Base-by-base conservation (phyloP, 257 asterid genomes). In the Capsicum baccatum region DNA sequence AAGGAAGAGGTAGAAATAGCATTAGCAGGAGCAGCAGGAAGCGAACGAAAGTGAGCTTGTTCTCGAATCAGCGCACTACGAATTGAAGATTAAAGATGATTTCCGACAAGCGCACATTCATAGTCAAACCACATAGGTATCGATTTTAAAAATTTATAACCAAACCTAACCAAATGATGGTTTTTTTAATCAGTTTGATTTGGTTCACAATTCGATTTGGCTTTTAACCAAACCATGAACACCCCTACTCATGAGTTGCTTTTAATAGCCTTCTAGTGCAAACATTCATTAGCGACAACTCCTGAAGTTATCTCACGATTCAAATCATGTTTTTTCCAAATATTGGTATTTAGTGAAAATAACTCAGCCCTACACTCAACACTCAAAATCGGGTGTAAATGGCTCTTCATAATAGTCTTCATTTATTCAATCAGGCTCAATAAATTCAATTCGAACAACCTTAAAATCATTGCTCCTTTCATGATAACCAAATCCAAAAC, bases 401-500 rank as follows among this genome's bases (percentile, higher is more conserved):
- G 76, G 0, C 2, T 81, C 56, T 57, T n/a, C 48, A 42, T 42
- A n/a, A 42, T 70, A 9, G 50, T 19, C 26, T 39, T 39, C 35
- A 42, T 9, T 19, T 5, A 26, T 8, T 12, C 78, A 37, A 79
- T 4, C 70, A 12, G 37, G 15, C 39, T n/a, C 39, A 4, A 14
- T 11, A 7, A 10, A 66, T 13, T 9, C 48, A 33, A 66, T 35
- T 35, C 48, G 81, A 66, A 33, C 44, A 64, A 64, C 78, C 79
- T 52, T 87, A 50, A 79, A 83, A 50, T 83, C 86, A 19, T 83
- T 39, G 4, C 52, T 44, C 9, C 44, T 56, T 7, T 66, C 67
- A 60, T 79, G 64, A 55, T 68, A 85, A 6, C 86, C 90, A 79
- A 87, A 71, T 7, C 88, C 88, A 16, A 63, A 3, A 26, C 21